A percentile compares a stretch with the other conserved stretches of the same genome.
Conservation (phyloP, 176 grass and related monocot genomes). For the Carex cristatella region DNA sequence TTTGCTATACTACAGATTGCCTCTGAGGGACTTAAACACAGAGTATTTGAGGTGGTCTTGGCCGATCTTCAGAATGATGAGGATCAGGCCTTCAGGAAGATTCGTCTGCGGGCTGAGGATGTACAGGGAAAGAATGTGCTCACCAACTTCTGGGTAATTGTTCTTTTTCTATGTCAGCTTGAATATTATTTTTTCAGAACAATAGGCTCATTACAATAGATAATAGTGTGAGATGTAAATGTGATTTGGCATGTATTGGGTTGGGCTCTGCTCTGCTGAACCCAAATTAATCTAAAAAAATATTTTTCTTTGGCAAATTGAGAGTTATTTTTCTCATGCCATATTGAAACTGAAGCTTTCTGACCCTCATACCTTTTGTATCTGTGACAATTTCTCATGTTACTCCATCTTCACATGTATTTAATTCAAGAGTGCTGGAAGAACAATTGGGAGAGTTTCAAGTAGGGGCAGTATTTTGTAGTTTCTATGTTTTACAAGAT, state of each 20-base stretch:
- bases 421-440: background rate
- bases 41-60: slow-evolving; percentile 69
- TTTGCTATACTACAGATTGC: slow-evolving; percentile 40
- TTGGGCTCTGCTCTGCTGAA: background rate
- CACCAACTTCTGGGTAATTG: slow-evolving; percentile 69
- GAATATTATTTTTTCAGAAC: background rate
- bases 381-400: background rate
- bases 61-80: slow-evolving; percentile 73
- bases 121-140: slow-evolving; percentile 71
- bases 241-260: background rate
- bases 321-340: background rate
- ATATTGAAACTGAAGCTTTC: background rate
- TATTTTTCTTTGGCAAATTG: background rate
- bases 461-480: background rate
- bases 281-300: background rate
- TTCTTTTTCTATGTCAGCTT: background rate
- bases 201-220: background rate
- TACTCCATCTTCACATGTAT: background rate
- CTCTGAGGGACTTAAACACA: slow-evolving; percentile 74
- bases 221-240: background rate
- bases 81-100: slow-evolving; percentile 66
- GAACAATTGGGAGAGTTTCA: background rate
- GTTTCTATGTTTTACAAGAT: background rate
- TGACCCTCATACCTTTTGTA: background rate
- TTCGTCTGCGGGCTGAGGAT: slow-evolving; percentile 71